Percentiles rank a stretch among this genome's conserved stretches.
Evolutionary conservation across 495 filamentous ascomycete genomes (phyloP).

Genomic region (Polyplosphaeria fusca): DNA sequence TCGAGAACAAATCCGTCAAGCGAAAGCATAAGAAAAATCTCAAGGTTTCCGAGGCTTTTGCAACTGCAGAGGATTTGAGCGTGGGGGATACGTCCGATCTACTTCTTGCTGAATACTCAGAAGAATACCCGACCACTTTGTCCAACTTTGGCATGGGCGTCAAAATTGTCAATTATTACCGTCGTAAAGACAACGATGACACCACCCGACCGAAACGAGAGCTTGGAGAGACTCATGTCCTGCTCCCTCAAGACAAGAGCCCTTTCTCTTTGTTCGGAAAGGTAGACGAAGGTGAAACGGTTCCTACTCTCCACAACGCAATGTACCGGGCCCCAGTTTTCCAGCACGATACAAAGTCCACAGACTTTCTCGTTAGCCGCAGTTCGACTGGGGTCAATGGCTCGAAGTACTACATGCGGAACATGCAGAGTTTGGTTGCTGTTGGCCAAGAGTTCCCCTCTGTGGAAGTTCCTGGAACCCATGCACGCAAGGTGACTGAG

Average conservation of each 20-base stretch:
- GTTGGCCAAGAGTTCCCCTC: slow-evolving; percentile 92
- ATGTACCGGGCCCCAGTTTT: slow-evolving; percentile 96
- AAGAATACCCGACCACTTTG: slow-evolving; percentile 84
- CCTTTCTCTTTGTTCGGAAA: slow-evolving; percentile 94
- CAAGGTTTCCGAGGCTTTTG: slow-evolving; percentile 69
- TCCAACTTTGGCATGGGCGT: slow-evolving; percentile 98
- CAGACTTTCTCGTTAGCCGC: slow-evolving; percentile 84
- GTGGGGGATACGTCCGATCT: slow-evolving; percentile 83
- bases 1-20: slow-evolving; percentile 66
- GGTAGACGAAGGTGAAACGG: slow-evolving; percentile 82
- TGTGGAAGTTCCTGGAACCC: slow-evolving; percentile 85
- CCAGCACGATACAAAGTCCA: slow-evolving; percentile 70
- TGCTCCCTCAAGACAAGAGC: slow-evolving; percentile 89
- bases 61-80: slow-evolving; percentile 69
- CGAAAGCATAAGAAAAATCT: slow-evolving; percentile 75
- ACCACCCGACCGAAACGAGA: slow-evolving; percentile 68
- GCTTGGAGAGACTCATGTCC: slow-evolving; percentile 79
- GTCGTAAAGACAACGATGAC: slow-evolving; percentile 78
- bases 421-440: slow-evolving; percentile 81
- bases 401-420: slow-evolving; percentile 73
- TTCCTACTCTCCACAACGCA: slow-evolving; percentile 85
- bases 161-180: slow-evolving; percentile 92
- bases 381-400: slow-evolving; percentile 72
- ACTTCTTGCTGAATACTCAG: slow-evolving; percentile 89
- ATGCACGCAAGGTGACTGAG: slow-evolving; percentile 91